Conservation (phyloP, 2,329 filamentous ascomycete species). For the Alternaria novae-zelandiae region DNA sequence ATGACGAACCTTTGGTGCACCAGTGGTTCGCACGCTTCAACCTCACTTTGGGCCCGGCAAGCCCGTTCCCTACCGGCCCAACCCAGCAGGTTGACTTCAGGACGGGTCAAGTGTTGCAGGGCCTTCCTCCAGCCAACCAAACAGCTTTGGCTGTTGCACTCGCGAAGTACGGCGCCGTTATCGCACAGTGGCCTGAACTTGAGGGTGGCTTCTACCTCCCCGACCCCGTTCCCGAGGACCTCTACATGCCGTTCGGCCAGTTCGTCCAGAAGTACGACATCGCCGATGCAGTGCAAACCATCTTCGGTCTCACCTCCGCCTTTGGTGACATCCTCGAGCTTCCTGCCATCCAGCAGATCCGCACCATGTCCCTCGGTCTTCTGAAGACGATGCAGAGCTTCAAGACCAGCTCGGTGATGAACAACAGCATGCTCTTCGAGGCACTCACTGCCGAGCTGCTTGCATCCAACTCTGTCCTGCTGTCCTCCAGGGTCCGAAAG, state of each 20-base stretch:
- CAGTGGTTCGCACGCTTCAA: slow-evolving; percentile 22
- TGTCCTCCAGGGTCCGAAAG: slow-evolving; percentile 35
- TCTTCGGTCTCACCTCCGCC: slow-evolving; percentile 24
- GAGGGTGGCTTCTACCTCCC: slow-evolving; percentile 54
- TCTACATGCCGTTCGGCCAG: slow-evolving; percentile 57
- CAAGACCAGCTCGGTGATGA: slow-evolving; percentile 20
- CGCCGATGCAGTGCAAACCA: slow-evolving; percentile 49
- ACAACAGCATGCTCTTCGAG: slow-evolving; percentile 33
- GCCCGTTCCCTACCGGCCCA: not conserved
- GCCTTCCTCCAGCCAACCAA: slow-evolving; percentile 10
- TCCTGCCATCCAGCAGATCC: slow-evolving; percentile 45
- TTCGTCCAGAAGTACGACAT: slow-evolving; percentile 59
- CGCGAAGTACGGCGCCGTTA: slow-evolving; percentile 31
- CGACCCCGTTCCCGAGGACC: slow-evolving; percentile 53
- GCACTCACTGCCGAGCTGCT: slow-evolving; percentile 13
- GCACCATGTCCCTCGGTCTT: slow-evolving; percentile 9
- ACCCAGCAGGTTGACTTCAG: slow-evolving; percentile 40
- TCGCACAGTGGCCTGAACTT: slow-evolving; percentile 22
- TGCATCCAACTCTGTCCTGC: slow-evolving; percentile 11
- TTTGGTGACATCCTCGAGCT: slow-evolving; percentile 51
- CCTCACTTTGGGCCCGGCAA: not conserved
- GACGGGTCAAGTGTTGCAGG: slow-evolving; percentile 22
- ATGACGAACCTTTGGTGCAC: slow-evolving; percentile 49
- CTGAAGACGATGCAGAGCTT: slow-evolving; percentile 10
- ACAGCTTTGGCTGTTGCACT: slow-evolving; percentile 19